Evolutionary conservation across 2,329 filamentous ascomycete species (phyloP).

Genomic region (Dryadomyces sulphureus): DNA sequence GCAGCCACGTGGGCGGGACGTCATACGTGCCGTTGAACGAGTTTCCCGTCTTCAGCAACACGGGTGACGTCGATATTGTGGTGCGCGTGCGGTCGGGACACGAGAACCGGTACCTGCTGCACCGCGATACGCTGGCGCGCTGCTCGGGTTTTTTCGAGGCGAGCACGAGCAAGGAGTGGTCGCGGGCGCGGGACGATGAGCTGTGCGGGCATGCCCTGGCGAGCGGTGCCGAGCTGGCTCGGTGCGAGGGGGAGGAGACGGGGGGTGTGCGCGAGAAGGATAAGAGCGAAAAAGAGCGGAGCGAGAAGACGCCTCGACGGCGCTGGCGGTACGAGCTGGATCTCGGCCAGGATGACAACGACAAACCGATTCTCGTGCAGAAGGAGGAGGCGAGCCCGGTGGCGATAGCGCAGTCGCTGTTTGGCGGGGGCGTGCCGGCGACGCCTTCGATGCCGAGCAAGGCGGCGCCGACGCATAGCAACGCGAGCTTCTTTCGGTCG

Average conservation of each 20-base stretch:
- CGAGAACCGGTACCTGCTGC: slow-evolving; percentile 75
- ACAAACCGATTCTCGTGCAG: slow-evolving; percentile 79
- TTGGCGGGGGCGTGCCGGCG: slow-evolving; percentile 35
- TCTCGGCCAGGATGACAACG: slow-evolving; percentile 52
- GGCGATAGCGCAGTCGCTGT: slow-evolving; percentile 30
- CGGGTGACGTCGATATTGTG: slow-evolving; percentile 84
- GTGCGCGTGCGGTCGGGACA: slow-evolving; percentile 49
- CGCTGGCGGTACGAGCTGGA: slow-evolving; percentile 86
- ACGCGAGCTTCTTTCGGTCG: slow-evolving; percentile 62
- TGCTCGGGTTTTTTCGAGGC: slow-evolving; percentile 92
- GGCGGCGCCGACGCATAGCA: slow-evolving; percentile 15
- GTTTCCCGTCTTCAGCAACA: slow-evolving; percentile 80
- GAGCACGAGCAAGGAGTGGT: slow-evolving; percentile 69
- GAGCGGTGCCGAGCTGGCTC: slow-evolving; percentile 29
- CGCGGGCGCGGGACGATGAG: slow-evolving; percentile 21
- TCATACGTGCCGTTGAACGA: slow-evolving; percentile 68
- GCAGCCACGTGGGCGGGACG: slow-evolving; percentile 63
- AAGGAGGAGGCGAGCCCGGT: slow-evolving; percentile 39
- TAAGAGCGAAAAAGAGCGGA: slow-evolving; percentile 29
- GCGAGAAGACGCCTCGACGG: too few relatives aligned
- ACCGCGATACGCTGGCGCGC: slow-evolving; percentile 73
- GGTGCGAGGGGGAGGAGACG: too few relatives aligned
- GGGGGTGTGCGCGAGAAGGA: too few relatives aligned
- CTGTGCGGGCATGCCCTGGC: slow-evolving; percentile 2
- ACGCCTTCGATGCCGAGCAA: too few relatives aligned